A percentile compares a stretch with the other conserved stretches of the same genome.
phyloP scores from a whole-genome alignment of 495 filamentous ascomycete genomes.

The Lasiosphaeris hirsuta region DNA sequence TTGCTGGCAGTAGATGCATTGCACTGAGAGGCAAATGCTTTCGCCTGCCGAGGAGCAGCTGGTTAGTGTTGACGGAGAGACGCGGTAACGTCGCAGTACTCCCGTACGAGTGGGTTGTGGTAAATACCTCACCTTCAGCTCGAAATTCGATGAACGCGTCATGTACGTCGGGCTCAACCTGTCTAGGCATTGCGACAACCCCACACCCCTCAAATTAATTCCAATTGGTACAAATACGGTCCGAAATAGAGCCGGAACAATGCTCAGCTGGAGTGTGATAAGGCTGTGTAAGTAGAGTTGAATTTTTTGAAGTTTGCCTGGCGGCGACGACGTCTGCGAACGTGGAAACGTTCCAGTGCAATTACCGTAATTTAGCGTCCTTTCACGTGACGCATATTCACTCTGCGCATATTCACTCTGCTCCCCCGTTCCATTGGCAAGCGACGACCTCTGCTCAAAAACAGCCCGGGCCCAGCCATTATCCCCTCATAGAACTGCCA shows the following conservation, averaged over 20 bases:
- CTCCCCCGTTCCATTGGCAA: no score
- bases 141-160: conserved; percentile 27
- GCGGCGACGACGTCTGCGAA: no score
- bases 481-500: no score
- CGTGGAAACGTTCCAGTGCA: not conserved
- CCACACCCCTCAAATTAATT: not conserved
- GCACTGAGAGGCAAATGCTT: conserved; percentile 24
- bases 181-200: conserved; percentile 17
- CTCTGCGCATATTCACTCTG: no score
- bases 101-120: not conserved
- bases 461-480: no score
- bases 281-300: not conserved
- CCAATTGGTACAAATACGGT: not conserved
- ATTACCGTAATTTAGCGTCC: conserved; percentile 1
- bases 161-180: conserved; percentile 27
- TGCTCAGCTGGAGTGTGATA: not conserved
- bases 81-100: not conserved
- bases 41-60: conserved; percentile 8
- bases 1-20: conserved; percentile 29
- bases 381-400: not conserved
- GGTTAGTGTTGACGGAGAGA: not conserved
- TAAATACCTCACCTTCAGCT: conserved; percentile 18
- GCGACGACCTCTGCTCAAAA: no score
- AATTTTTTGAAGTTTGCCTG: no score
- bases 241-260: not conserved